Conservation (phyloP, 371 early-diverging fungal species). For the Mucor mucedo region DNA sequence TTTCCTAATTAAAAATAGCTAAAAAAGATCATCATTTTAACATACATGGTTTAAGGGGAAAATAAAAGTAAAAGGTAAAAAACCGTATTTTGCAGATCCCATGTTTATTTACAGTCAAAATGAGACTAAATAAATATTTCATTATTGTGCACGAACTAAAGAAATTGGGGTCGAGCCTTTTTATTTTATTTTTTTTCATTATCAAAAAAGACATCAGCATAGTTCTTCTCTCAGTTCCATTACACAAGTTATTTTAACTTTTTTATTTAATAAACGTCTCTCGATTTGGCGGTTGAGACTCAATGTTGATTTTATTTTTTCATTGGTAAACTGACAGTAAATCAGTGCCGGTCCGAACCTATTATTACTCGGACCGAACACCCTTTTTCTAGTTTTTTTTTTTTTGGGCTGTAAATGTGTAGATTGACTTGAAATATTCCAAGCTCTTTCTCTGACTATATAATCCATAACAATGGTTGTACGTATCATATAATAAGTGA, state of each 20-base stretch:
- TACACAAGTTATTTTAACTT: background rate
- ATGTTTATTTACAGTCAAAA: too few species aligned
- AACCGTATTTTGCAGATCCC: too few species aligned
- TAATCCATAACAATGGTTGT: constrained; percentile 41
- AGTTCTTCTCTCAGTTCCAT: background rate
- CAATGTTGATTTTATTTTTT: background rate
- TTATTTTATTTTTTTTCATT: background rate
- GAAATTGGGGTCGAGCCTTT: background rate
- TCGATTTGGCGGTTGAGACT: too few species aligned
- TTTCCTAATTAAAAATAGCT: too few species aligned
- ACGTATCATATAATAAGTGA: constrained; percentile 24
- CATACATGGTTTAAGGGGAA: too few species aligned
- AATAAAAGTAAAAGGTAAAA: too few species aligned
- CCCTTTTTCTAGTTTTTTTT: background rate
- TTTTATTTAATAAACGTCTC: too few species aligned
- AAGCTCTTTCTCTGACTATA: constrained; percentile 41
- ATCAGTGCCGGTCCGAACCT: background rate
- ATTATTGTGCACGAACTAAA: background rate
- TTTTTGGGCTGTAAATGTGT: constrained; percentile 32
- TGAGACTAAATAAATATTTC: background rate
- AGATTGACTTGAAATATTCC: constrained; percentile 15
- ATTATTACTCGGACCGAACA: constrained; percentile 3
- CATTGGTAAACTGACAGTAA: background rate
- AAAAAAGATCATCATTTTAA: too few species aligned
- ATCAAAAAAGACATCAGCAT: background rate